Evolutionary conservation across 495 filamentous ascomycete genomes (phyloP).

Genomic region (Aspergillus campestris): DNA sequence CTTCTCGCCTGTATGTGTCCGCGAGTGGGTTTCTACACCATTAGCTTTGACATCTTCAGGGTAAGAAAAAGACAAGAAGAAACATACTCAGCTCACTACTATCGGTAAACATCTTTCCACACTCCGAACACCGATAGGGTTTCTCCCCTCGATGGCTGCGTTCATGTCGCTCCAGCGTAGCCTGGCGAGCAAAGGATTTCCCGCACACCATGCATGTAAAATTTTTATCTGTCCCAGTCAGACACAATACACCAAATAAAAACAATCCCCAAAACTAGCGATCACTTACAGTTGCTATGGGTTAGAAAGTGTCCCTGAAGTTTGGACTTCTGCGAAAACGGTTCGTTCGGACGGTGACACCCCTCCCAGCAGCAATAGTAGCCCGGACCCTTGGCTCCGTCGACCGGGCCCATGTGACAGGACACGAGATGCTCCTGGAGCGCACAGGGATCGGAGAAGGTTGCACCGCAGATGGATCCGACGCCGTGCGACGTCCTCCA

Average conservation of each 20-base stretch:
- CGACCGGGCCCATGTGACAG: constrained; percentile 31
- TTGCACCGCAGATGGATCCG: constrained; percentile 25
- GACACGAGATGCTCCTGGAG: constrained; percentile 38
- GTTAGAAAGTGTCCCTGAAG: constrained; percentile 43
- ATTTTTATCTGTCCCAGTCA: constrained; percentile 30
- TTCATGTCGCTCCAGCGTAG: constrained; percentile 41
- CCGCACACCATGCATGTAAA: constrained; percentile 40
- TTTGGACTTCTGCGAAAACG: constrained; percentile 43
- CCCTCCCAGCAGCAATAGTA: constrained; percentile 44
- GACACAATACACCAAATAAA: constrained; percentile 2
- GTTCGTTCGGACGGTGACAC: constrained; percentile 37
- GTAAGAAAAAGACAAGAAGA: not conserved
- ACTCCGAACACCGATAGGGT: constrained; percentile 38
- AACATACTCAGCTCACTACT: constrained; percentile 43
- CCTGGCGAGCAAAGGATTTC: constrained; percentile 39
- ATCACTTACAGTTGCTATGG: constrained; percentile 37
- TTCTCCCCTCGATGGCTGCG: constrained; percentile 48
- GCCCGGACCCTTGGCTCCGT: constrained; percentile 37
- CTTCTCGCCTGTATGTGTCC: constrained; percentile 45
- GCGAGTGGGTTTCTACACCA: constrained; percentile 40
- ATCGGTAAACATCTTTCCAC: constrained; percentile 40
- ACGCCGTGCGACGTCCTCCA: constrained; percentile 28
- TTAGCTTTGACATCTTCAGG: constrained; percentile 2
- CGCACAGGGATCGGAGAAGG: constrained; percentile 25
- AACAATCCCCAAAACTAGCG: not conserved